Percentiles rank a stretch among this genome's conserved stretches.
Conservation (phyloP, 2,329 filamentous ascomycete genomes). For the Claviceps africana region DNA sequence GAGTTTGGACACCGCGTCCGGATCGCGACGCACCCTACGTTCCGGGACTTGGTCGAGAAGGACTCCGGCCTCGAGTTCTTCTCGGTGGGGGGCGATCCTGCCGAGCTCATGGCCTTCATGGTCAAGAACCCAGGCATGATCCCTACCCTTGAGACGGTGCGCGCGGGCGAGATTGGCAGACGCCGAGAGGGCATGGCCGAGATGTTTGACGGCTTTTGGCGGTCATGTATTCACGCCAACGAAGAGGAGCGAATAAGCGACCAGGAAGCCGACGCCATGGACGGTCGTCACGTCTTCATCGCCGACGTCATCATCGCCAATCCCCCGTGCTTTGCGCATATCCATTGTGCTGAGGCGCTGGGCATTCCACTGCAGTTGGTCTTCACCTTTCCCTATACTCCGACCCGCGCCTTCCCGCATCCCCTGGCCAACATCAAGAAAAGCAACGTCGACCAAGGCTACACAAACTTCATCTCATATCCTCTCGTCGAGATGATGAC, state of each 20-base stretch:
- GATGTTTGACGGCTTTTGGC: conserved; percentile 76
- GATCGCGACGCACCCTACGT: conserved; percentile 66
- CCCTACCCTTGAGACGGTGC: conserved; percentile 57
- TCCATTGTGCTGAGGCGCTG: conserved; percentile 66
- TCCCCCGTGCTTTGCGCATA: conserved; percentile 62
- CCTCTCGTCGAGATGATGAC: conserved; percentile 74
- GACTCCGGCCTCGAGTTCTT: conserved; percentile 69
- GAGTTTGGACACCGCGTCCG: conserved; percentile 61
- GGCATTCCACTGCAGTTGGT: conserved; percentile 71
- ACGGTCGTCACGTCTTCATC: conserved; percentile 36
- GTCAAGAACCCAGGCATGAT: conserved; percentile 72
- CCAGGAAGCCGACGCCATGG: conserved; percentile 20
- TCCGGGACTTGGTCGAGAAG: conserved; percentile 60
- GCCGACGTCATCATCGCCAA: conserved; percentile 78
- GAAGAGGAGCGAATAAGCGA: conserved; percentile 46
- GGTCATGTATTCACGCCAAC: conserved; percentile 59
- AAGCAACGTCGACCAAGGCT: conserved; percentile 56
- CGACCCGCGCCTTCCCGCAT: conserved; percentile 62
- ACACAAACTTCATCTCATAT: conserved; percentile 71
- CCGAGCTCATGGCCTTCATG: conserved; percentile 79
- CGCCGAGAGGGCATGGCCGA: conserved; percentile 58
- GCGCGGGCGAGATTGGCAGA: conserved; percentile 56
- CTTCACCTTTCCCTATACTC: conserved; percentile 77
- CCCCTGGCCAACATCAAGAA: conserved; percentile 63
- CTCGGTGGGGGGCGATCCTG: conserved; percentile 63